Base-by-base conservation (phyloP, 345 rosid genomes). In the Melastoma malabathricum region DNA sequence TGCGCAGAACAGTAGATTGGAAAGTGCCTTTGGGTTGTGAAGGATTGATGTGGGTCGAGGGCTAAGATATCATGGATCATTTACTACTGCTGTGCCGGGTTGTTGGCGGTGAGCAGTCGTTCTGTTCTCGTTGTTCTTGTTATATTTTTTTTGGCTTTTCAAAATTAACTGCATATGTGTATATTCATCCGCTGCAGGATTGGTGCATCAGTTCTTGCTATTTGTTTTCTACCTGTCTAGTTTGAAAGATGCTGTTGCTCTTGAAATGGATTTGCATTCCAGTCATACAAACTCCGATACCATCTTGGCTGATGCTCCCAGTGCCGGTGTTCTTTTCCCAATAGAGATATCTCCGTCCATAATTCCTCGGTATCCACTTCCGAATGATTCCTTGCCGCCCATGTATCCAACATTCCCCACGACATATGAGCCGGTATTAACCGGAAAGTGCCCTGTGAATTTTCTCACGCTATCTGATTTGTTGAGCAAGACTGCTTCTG, bases 291-390 rank as follows among this genome's bases (percentile, higher is more conserved):
- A 81, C 14, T 65, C 87, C 2, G 58, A 68, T 18, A 59, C 78
- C 55, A 82, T 73, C 71, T 66, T 82, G 44, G 86, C 89, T 45
- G 72, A 72, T 61, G 85, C 96, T 47, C 96, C 98, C 16, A 69
- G 60, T 39, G 71, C 54, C 60, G 89, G 72, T 63, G 64, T 76
- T 59, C 77, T 86, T 65, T 87, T 82, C 72, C 98, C 98, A 47
- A 82, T 84, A 58, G 78, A 86, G 70, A 86, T 90, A 72, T 90
- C 98, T 0, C 96, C 98, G 3, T 69, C 94, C 17, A 83, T 80
- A 45, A 52, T 86, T 61, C 98, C 98, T 43, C 80, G 48, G 52
- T 65, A 68, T 50, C 81, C 86, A 44, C 59, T 69, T 50, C 85
- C 92, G 46, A 69, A 61, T 51, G 64, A 72, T 41, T 69, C 93